Conservation (phyloP, 495 filamentous ascomycete species). For the Penicillium lagena region DNA sequence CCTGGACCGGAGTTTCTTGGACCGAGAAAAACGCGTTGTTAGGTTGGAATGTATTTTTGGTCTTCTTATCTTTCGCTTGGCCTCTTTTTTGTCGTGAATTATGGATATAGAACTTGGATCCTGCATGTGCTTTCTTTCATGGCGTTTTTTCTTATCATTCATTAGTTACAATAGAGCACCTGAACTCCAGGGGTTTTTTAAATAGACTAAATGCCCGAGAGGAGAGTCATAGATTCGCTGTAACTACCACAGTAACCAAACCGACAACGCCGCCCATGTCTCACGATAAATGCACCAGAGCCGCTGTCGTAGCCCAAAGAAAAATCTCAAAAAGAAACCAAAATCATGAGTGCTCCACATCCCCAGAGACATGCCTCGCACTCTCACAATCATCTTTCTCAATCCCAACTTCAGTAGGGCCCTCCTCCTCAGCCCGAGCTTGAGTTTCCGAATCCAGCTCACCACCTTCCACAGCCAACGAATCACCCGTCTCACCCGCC, state of each 20-base stretch:
- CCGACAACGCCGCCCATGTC: no score
- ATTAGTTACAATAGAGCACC: no score
- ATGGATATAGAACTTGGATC: background rate
- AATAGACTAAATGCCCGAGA: background rate
- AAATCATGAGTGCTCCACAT: background rate
- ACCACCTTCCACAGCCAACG: background rate
- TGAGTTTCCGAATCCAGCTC: background rate
- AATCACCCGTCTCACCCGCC: conserved; percentile 9
- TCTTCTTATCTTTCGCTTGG: background rate
- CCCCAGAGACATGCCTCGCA: background rate
- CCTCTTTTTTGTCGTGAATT: no score
- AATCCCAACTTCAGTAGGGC: background rate
- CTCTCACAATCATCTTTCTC: background rate
- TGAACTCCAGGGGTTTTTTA: no score
- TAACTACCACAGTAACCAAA: no score
- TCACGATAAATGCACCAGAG: no score
- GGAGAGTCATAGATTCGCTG: no score
- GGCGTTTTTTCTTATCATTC: no score
- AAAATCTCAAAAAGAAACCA: background rate
- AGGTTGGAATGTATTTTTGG: conserved; percentile 4
- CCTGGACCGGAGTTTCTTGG: conserved; percentile 15
- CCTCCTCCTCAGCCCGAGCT: background rate
- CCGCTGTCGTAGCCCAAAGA: background rate
- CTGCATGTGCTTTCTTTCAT: background rate
- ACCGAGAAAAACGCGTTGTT: conserved; percentile 10